Evolutionary conservation across 2,329 filamentous ascomycete genomes (phyloP).

Genomic region (Elsinoe fawcettii): DNA sequence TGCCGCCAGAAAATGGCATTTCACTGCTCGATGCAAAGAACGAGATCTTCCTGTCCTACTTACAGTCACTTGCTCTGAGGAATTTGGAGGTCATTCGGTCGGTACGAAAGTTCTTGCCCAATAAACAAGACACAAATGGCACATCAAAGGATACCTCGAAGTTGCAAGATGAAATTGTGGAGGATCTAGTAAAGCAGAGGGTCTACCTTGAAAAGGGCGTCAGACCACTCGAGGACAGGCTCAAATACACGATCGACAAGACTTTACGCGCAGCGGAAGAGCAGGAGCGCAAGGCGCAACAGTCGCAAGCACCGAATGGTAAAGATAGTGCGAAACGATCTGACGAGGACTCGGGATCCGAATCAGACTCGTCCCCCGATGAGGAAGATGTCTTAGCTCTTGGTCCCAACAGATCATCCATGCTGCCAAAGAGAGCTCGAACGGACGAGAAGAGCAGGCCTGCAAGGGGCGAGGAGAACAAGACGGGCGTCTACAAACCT

Average conservation of each 20-base stretch:
- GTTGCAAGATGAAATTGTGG: conserved; percentile 61
- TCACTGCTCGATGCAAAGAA: conserved; percentile 94
- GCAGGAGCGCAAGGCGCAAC: conserved; percentile 44
- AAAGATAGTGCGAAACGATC: conserved; percentile 23
- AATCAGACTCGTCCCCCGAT: conserved; percentile 25
- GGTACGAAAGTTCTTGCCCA: conserved; percentile 29
- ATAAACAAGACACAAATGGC: conserved; percentile 29
- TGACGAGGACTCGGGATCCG: conserved; percentile 33
- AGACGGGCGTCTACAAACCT: conserved; percentile 73
- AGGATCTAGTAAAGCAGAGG: conserved; percentile 84
- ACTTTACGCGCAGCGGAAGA: conserved; percentile 82
- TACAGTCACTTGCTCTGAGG: conserved; percentile 82
- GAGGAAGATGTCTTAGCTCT: conserved; percentile 53
- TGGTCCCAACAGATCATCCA: conserved; percentile 51
- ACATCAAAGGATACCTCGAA: conserved; percentile 22
- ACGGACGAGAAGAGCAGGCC: conserved; percentile 23
- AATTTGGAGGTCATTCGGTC: conserved; percentile 38
- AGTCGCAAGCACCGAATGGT: conserved; percentile 24
- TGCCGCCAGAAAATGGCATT: conserved; percentile 76
- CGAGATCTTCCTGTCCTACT: conserved; percentile 90
- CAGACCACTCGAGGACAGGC: conserved; percentile 75
- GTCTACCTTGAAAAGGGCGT: conserved; percentile 91
- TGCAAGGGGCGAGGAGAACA: conserved; percentile 28
- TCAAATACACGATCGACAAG: conserved; percentile 95
- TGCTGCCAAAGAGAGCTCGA: conserved; percentile 26